phyloP scores from a whole-genome alignment of 345 rosid genomes.

The Ailanthus altissimus region DNA sequence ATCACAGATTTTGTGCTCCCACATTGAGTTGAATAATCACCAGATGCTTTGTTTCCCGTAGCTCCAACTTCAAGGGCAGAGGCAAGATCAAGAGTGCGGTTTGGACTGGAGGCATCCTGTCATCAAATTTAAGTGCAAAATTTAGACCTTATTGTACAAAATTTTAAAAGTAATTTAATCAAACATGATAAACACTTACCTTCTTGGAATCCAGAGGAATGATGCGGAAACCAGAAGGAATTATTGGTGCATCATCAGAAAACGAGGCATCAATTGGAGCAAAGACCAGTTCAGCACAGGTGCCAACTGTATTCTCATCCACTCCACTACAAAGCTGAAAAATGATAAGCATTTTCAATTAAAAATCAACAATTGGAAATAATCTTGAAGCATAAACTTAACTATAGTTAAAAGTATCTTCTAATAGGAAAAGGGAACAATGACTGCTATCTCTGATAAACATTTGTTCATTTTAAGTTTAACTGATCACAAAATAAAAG shows the following conservation, averaged over 20 bases:
- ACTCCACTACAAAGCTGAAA: constrained; percentile 90
- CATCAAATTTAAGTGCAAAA: constrained; percentile 9
- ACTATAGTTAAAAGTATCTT: neutral
- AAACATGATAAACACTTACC: constrained; percentile 38
- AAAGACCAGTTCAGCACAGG: constrained; percentile 84
- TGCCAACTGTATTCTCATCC: constrained; percentile 82
- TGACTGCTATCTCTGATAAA: neutral
- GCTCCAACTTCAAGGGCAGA: constrained; percentile 85
- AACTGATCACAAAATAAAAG: neutral
- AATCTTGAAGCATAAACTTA: neutral
- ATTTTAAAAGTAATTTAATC: neutral
- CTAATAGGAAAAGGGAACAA: neutral
- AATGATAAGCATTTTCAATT: constrained; percentile 8
- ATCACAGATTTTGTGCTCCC: constrained; percentile 80
- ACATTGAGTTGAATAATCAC: constrained; percentile 54
- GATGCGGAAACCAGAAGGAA: constrained; percentile 97
- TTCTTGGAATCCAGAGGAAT: constrained; percentile 82
- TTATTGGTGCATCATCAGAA: constrained; percentile 90
- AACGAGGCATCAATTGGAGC: constrained; percentile 97
- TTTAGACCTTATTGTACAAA: neutral
- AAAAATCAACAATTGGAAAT: neutral
- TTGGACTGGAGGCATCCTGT: constrained; percentile 85
- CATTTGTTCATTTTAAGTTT: neutral
- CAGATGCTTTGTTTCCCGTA: constrained; percentile 53
- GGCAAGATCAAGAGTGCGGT: constrained; percentile 92